Evolutionary conservation across 495 filamentous ascomycete species (phyloP).

Genomic region (Penicillium canescens): DNA sequence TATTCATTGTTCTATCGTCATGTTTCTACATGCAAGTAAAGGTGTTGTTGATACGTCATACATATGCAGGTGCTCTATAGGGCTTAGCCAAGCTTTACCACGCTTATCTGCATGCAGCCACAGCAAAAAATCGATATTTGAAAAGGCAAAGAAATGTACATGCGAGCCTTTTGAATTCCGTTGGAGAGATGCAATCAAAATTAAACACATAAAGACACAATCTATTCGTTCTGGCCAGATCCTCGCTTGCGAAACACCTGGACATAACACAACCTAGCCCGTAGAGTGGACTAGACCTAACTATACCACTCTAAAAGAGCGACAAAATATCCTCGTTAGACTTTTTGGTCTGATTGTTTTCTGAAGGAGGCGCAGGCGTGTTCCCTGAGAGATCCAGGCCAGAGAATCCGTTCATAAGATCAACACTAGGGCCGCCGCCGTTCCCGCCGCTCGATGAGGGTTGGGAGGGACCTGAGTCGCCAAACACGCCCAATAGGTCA

Average conservation of each 20-base stretch:
- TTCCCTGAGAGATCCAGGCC: conserved; percentile 70
- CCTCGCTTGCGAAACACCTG: conserved; percentile 29
- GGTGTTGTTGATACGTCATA: too few species aligned
- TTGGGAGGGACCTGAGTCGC: conserved; percentile 35
- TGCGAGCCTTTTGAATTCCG: conserved; percentile 18
- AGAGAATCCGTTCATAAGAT: conserved; percentile 83
- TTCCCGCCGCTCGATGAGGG: conserved; percentile 32
- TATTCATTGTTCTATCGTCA: background rate
- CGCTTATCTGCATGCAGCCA: background rate
- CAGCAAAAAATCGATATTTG: background rate
- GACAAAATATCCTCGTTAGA: conserved; percentile 88
- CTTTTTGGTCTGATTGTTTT: conserved; percentile 49
- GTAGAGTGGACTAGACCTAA: conserved; percentile 9
- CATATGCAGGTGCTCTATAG: background rate
- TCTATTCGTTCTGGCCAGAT: conserved; percentile 34
- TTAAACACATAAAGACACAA: conserved; percentile 28
- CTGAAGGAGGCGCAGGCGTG: conserved; percentile 12
- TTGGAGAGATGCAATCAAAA: conserved; percentile 17
- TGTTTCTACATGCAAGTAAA: too few species aligned
- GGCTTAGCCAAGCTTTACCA: background rate
- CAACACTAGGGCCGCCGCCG: conserved; percentile 41
- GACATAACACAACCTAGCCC: conserved; percentile 14
- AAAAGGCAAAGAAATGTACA: conserved; percentile 21
- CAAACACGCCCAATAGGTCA: conserved; percentile 86
- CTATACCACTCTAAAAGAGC: conserved; percentile 63